Evolutionary conservation across 192 early-diverging fungal genomes (phyloP), one percentile per base, ranked within the genome.

Genomic region (Coemansia sp.): DNA sequence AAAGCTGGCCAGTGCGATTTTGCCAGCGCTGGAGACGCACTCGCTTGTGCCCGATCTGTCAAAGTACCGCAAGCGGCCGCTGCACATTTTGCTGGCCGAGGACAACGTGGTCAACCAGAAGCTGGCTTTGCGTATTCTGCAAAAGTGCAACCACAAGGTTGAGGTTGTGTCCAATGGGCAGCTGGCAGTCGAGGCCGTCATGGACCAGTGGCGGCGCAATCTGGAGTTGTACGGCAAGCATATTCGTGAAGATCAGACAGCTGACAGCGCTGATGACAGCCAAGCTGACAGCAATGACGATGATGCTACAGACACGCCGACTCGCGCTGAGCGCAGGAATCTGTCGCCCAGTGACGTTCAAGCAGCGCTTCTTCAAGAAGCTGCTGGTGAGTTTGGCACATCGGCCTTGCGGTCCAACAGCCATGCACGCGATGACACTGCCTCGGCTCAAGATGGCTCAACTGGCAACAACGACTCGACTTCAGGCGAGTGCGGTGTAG

Each of bases 31-130:
- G 27, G 89, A 92, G 65, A 86, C 79, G 11, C 83, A 85, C 58
- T 82, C 88, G 19, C 74, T 87, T 5, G 60, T 88, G 21, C 83
- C 87, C 3, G 84, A 83, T 41, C 84, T 88, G 63, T 76, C 83
- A n/a, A 80, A 80, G 63, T 84, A 86, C 63, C 75, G 84, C 57
- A 71, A 69, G 54, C 82, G 84, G n/a, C 85, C 86, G 7, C 62
- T 92, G 63, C 79, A 89, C 27, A 90, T 95, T 65, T 72, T 95
- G 21, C 72, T 95, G 37, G 92, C 89, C 4, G 93, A 93, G 72
- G 93, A 93, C 63, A 93, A 95, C 56, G 77, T 89, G 51, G 90
- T 95, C 50, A 95, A 95, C 69, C 93, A 92, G 62, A 91, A 90
- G 74, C 73, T 94, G 27, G 90, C 90, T 0, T 79, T 88, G 19